Percentiles rank a stretch among this genome's conserved stretches.
These are phyloP conservation scores for Aspergillus avenaceus DNA, from an alignment of 495 filamentous ascomycete species.

Conservation along the genomic window DNA sequence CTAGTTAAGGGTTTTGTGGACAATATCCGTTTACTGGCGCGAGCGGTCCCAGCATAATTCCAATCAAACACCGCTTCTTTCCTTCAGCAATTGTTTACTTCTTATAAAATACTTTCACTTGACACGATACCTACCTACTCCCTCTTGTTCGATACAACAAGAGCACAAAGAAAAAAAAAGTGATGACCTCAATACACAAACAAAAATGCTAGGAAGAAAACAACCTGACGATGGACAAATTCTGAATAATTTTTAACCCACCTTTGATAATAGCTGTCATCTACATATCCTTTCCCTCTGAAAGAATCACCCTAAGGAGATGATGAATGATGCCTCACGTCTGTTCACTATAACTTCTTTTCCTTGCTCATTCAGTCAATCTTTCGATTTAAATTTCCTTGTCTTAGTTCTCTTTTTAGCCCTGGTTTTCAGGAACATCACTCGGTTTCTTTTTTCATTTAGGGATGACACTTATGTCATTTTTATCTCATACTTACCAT, in stretches of 20 bases:
- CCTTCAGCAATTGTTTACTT: not conserved
- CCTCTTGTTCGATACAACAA: not conserved
- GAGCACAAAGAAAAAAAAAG: not conserved
- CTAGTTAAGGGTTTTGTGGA: constrained; percentile 79
- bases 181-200: not conserved
- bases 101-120: no score
- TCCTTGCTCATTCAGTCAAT: not conserved
- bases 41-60: constrained; percentile 38
- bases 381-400: constrained; percentile 6
- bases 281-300: constrained; percentile 1
- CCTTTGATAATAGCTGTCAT: not conserved
- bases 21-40: constrained; percentile 70
- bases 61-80: not conserved
- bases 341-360: constrained; percentile 7
- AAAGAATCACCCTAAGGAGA: not conserved
- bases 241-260: not conserved
- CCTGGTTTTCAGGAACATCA: no score
- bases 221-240: no score
- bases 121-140: not conserved
- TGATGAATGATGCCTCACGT: constrained; percentile 1
- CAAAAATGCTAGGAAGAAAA: not conserved
- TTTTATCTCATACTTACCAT: not conserved
- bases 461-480: no score
- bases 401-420: constrained; percentile 15
- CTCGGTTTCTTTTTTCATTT: constrained; percentile 1